Evolutionary conservation across 202 grass and related monocot genomes (phyloP), one percentile per base, ranked within the genome.

Genomic region (Musa balbisiana): DNA sequence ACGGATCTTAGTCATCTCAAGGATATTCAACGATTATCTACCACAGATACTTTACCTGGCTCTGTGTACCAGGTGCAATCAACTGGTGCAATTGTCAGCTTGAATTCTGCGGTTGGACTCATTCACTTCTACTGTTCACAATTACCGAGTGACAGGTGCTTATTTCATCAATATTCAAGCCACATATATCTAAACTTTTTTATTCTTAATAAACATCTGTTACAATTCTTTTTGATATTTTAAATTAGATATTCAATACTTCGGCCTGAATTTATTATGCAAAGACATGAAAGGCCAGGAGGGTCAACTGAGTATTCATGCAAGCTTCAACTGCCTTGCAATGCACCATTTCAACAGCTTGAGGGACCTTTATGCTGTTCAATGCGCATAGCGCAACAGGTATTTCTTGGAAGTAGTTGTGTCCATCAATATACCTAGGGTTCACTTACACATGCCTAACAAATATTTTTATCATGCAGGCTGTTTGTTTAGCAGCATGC

Each of bases 41-140:
- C 95, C 51, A 73, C 84, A 69, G 88, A 94, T 74, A 82, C 77
- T 72, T 80, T 80, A 73, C 67, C 83, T 8, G 82, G 82, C 78
- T 88, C 95, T 51, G 82, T 92, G 68, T 98, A 98, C 72, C 91
- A 98, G 64, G 95, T 98, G 22, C 84, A 94, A 86, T 91, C 95
- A 69, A 98, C 95, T 75, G 95, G 95, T 76, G 91, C 91, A 79
- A 82, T 98, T 88, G 95, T 98, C 27, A 98, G 95, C 80, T 89
- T 98, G 82, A 98, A 98, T 82, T 98, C 95, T 79, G 91, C 95
- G 73, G 95, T 98, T 82, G 90, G 90, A 60, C 95, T 98, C 11
- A 19, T 92, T 67, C 89, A 98, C 84, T 91, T 98, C 77, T 98
- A 98, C 72, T 98, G 95, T 80, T 98, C 95, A 53, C 95, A 98